Base-by-base conservation (phyloP, 139 green algal genomes). In the Tetraselmis chui region DNA sequence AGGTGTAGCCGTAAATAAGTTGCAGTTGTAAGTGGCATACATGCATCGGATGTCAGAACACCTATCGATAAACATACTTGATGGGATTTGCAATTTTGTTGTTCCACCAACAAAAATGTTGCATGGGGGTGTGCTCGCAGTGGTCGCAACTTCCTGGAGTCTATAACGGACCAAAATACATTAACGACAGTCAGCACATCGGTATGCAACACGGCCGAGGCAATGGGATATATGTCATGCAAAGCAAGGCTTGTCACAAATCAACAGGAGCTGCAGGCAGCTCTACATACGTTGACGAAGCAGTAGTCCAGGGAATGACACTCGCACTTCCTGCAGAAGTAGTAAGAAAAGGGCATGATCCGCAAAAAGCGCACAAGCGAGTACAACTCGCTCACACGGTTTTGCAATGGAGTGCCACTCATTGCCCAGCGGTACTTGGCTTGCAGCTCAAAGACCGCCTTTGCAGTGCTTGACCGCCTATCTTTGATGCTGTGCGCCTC, bases 401-500 rank as follows among this genome's bases (percentile, higher is more conserved):
- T 97, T 86, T 91, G 84, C 76, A 97, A 88, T 1, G 94, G 94
- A 29, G 93, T 98, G 31, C 94, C 94, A 59, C 78, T 91, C 30
- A 98, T 89, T 0, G 90, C 92, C 94, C 95, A 98, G 79, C 90
- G 88, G 86, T 91, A 93, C 74, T 88, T 67, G 80, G 82, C 78
- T 45, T 76, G 74, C n/a, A 98, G 90, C 28, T 87, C 90, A 85
- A 97, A 98, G 24, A 96, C 92, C 0, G 94, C 91, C 81, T 95
- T 90, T 2, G 95, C 92, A 0, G 94, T 98, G 84, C 86, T 93
- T 85, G 85, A 94, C 59, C 83, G 83, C 29, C 92, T 84, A 86
- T 95, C 93, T 90, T 98, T 98, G 87, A 98, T 97, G 87, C 79
- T 87, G 91, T 98, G 94, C 2, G 94, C 95, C 86, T 98, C 93